Evolutionary conservation across 768 basidiomycete genomes (phyloP), one percentile per base, ranked within the genome.

Genomic region (Daedaleopsis nitida): DNA sequence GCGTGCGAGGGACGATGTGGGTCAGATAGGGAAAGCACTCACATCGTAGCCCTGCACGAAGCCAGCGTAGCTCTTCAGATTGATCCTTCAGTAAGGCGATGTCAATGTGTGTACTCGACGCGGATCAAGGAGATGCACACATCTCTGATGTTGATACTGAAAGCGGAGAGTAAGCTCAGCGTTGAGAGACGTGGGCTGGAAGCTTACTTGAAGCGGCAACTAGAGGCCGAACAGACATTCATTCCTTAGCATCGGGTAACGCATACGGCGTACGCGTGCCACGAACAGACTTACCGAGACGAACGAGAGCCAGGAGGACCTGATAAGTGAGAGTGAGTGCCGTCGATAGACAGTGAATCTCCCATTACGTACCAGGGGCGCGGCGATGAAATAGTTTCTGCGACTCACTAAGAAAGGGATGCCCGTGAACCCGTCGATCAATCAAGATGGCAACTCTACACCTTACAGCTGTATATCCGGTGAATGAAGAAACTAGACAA

Each of bases 401-500:
- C 63, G 64, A 55, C 64, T 68, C 24, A 70, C 67, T 68, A 56
- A 2, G 32, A 7, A 10, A 17, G 2, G 13, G 34, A 3, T 32
- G 27, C 7, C 27, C 27, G 16, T 21, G 37, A 44, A 24, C 16
- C 35, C 17, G 56, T 43, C 47, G 52, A 13, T n/a, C 6, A 7
- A 9, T 23, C 8, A 3, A 52, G 16, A n/a, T 37, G 21, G 19
- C 1, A 1, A 19, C 0, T 38, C 1, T 11, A 14, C 10, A n/a
- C 59, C 69, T 53, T 24, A 69, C 69, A 37, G 32, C 63, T 55
- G 38, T 66, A 63, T n/a, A 64, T 57, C 57, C 57, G 55, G 17
- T 58, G 52, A 8, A 51, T 54, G 52, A 61, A 68, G 66, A 63
- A 72, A 60, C 70, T 71, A 45, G 8, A 13, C 1, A 23, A 2